Conservation (phyloP, 2,329 filamentous ascomycete species). For the Fusarium chlamydosporum region DNA sequence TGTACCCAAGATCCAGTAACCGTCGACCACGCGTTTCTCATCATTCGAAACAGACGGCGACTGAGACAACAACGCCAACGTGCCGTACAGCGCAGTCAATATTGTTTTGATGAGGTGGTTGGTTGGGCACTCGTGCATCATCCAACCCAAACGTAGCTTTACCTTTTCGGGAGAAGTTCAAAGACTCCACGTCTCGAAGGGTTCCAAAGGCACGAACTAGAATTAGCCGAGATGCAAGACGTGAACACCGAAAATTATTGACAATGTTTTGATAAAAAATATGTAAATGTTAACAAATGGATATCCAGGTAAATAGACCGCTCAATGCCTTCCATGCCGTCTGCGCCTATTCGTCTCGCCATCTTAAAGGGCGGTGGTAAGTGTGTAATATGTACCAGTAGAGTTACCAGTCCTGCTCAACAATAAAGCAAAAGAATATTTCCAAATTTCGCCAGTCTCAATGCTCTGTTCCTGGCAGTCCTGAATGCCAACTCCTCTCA, state of each 20-base stretch:
- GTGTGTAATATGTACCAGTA: conserved; percentile 30
- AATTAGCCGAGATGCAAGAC: conserved; percentile 20
- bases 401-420: conserved; percentile 22
- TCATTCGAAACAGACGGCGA: conserved; percentile 16
- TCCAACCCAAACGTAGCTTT: conserved; percentile 22
- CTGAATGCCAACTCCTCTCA: conserved; percentile 34
- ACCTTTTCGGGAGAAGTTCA: conserved; percentile 28
- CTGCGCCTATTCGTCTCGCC: conserved; percentile 38
- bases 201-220: neutral
- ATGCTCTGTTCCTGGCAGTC: conserved; percentile 24
- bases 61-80: conserved; percentile 21
- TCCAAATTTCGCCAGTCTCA: conserved; percentile 25
- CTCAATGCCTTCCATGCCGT: conserved; percentile 31
- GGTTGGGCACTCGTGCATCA: conserved; percentile 48
- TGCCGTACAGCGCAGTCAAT: conserved; percentile 1
- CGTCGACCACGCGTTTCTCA: conserved; percentile 23
- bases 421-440: conserved; percentile 13
- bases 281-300: conserved; percentile 44
- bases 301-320: conserved; percentile 46
- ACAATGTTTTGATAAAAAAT: conserved; percentile 29
- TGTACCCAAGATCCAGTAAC: conserved; percentile 12
- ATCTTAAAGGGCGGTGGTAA: conserved; percentile 27
- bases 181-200: conserved; percentile 9
- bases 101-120: conserved; percentile 34
- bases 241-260: conserved; percentile 13